phyloP scores from a whole-genome alignment of 352 stramenopile genomes.

The Blastocystis sp. region DNA sequence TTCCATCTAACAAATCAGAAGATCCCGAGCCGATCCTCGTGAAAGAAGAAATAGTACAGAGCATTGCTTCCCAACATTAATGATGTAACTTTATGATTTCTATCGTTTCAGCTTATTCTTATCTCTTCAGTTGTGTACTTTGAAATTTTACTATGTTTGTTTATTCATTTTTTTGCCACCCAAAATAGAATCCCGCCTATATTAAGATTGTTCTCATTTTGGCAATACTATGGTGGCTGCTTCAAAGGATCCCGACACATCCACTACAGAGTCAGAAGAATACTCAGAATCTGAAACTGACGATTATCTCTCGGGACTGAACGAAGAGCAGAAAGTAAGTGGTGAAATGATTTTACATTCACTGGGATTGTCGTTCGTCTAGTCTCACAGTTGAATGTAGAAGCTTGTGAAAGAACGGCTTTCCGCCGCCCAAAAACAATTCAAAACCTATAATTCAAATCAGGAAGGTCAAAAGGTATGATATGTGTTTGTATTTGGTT shows the following conservation, averaged over 20 bases:
- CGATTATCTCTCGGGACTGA: not conserved
- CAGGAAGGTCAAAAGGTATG: slow-evolving; percentile 19
- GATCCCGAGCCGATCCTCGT: not conserved
- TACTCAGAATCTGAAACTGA: slow-evolving; percentile 18
- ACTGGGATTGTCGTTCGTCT: not conserved
- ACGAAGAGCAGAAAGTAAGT: slow-evolving; percentile 34
- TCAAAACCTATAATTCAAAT: slow-evolving; percentile 29
- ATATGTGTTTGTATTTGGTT: not conserved
- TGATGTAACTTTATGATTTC: not conserved
- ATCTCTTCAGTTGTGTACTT: slow-evolving; percentile 18
- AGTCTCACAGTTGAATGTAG: not conserved
- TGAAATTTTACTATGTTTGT: not conserved
- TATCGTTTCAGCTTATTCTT: not conserved
- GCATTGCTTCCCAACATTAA: not conserved
- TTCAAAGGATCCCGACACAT: not conserved
- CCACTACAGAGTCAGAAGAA: not conserved
- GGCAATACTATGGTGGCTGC: not conserved
- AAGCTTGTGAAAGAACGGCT: not conserved
- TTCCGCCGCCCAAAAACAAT: not conserved
- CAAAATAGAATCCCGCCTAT: not conserved
- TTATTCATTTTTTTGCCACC: not conserved
- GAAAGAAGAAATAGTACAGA: not conserved
- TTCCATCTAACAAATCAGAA: not conserved
- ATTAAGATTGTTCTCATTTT: not conserved
- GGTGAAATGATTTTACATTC: not conserved